Base-by-base conservation (phyloP, 2,329 filamentous ascomycete species). In the Macroventuria anomochaeta region DNA sequence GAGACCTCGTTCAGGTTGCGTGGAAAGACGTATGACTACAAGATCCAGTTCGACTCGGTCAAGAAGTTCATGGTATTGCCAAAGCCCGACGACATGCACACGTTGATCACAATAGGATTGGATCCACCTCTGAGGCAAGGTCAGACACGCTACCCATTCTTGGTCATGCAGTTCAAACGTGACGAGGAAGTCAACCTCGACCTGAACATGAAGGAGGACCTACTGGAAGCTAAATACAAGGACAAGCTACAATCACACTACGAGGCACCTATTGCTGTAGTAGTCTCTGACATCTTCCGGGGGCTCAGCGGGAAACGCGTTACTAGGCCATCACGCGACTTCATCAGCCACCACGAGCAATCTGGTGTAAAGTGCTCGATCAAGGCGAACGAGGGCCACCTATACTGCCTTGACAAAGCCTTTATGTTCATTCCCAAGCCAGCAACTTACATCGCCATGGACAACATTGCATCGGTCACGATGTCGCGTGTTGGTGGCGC, bases 371-470 rank as follows among this genome's bases (percentile, higher is more conserved):
- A 99, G 79, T 99, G 95, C 77, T 96, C 93, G n/a, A 97, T 99
- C 85, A 99, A 99, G 79, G 96, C 96, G 47, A 97, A 96, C 75
- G 95, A 99, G 79, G 95, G 96, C 56, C 93, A 96, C 72, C 81
- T 99, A 43, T 99, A 96, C 84, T 97, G 93, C 74, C 80, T 99
- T 63, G 95, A 99, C 77, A 97, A 97, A 79, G 93, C 93, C 7
- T 96, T 99, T 76, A 96, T 99, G 85, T 99, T 99, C 75, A 95
- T 99, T 13, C 95, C 95, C 26, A 99, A 99, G 79, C 95, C 95
- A 1, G 93, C 95, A 13, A 97, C 93, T 1, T 99, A 97, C 78
- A 93, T 99, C 56, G 89, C 91, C 56, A 96, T 96, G 77, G 95
- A 99, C 69, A 91, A 96, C 70, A 90, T 96, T 29, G 85, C 90